Evolutionary conservation across 2,329 filamentous ascomycete species (phyloP), one percentile per base, ranked within the genome.

Genomic region (Cylindrodendrum hubeiense): DNA sequence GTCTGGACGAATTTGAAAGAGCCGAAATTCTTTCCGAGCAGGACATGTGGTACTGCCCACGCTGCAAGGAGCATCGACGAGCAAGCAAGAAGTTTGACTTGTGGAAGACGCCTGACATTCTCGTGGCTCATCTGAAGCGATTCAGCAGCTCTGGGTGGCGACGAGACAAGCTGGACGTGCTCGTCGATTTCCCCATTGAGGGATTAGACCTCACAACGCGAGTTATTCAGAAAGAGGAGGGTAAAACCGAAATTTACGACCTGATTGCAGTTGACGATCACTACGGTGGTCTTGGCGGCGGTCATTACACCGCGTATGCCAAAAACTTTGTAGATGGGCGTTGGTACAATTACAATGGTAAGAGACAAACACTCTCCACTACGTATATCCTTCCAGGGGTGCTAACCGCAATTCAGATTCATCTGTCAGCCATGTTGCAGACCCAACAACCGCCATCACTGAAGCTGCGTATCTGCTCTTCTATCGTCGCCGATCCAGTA

Each of bases 311-410:
- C 21, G 96, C 96, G 28, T 95, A 91, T 79, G 95, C 94, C 41
- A 95, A 94, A 83, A 98, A 97, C 78, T 98, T 97, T 79, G 85
- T 93, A 66, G 94, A 97, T 75, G 88, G 88, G 62, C 86, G 92
- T 78, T 99, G 96, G 96, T 98, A 98, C 79, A 93, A 97, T 72
- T 98, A 97, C 79, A 98, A 99, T 79, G 95, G 95, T 96, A 85
- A 80, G 90, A 81, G 13, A 50, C 5, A 9, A 8, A 26, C 21
- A 26, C 22, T 46, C 5, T 50, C 15, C 2, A 17, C 26, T 5
- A 15, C 24, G 26, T 13, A 26, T 50, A 3, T 3, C 12, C 17
- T 10, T 33, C 13, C 41, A 28, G 26, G 28, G 22, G 51, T 65
- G 71, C 83, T 90, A 78, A 90, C 71, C 15, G 21, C 19, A 39